Evolutionary conservation across 495 filamentous ascomycete genomes (phyloP), one percentile per base, ranked within the genome.

Genomic region (Pseudoneurospora amorphoporcata): DNA sequence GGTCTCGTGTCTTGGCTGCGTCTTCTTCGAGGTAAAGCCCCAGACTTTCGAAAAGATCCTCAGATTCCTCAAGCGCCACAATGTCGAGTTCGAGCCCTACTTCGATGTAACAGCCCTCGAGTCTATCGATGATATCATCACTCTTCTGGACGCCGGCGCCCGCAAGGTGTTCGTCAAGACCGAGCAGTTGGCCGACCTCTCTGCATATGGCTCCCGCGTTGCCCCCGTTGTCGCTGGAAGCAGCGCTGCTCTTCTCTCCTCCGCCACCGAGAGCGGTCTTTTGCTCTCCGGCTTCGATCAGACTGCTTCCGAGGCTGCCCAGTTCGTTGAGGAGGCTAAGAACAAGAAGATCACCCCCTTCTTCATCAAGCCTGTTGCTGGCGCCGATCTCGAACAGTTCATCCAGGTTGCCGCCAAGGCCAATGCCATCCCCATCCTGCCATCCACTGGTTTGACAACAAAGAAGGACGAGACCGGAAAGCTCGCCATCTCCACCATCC

Each of bases 61-160:
- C 37, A 74, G 80, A n/a, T 92, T 95, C 77, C 84, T 98, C 38
- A 86, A 86, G 41, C 85, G 88, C 71, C 88, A 93, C 76, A 87
- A 90, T 77, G 85, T 88, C 72, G 82, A 85, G 45, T 90, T 93
- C 74, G 84, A 89, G 68, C 86, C 90, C 71, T 94, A 89, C 78
- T 88, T 96, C 74, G 91, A 98, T 75, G 94, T 89, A 71, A 91
- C 92, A 29, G 81, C 84, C 37, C 87, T 98, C 70, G 75, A 86
- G 72, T 88, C 88, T 37, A 79, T 83, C 65, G 89, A 91, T 45
- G 92, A 97, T 74, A 82, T 97, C 23, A 82, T 94, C 69, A 86
- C 92, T 70, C 86, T 98, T 39, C 87, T 99, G 70, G 91, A 99
- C 78, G 88, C 90, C 74, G 95, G 96, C 70, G 93, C 93, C n/a